Conservation (phyloP, 2,329 filamentous ascomycete species). For the Berkeleyomyces rouxiae region DNA sequence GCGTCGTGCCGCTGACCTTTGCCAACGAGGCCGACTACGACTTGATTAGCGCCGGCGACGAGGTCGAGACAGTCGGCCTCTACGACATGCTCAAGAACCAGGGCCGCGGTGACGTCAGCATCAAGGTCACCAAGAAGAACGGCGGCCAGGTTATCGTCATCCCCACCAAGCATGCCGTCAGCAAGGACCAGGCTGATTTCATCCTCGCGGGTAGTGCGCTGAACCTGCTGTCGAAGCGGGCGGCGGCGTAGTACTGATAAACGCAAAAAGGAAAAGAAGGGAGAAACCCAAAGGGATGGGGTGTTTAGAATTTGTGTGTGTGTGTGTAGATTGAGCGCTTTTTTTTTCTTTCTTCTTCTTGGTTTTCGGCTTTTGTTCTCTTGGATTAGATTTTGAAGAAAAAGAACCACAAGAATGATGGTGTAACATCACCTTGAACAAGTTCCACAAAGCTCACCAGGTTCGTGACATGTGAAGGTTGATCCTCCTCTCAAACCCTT, state of each 20-base stretch:
- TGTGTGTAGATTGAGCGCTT: neutral
- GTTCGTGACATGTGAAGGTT: neutral
- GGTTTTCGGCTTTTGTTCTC: neutral
- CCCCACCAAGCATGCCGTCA: constrained; percentile 73
- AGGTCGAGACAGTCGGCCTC: constrained; percentile 66
- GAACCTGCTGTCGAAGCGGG: constrained; percentile 62
- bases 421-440: too few relatives aligned
- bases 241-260: neutral
- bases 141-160: constrained; percentile 49
- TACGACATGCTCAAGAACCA: constrained; percentile 63
- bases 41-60: constrained; percentile 63
- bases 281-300: neutral
- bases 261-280: neutral
- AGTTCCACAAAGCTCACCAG: neutral
- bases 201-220: constrained; percentile 86
- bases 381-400: neutral
- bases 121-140: constrained; percentile 45
- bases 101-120: constrained; percentile 58
- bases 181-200: constrained; percentile 77
- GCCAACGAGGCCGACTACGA: constrained; percentile 80
- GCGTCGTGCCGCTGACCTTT: constrained; percentile 86
- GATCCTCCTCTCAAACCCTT: neutral
- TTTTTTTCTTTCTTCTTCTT: constrained; percentile 1
- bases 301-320: neutral
- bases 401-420: too few relatives aligned